Percentiles rank a stretch among this genome's conserved stretches.
phyloP scores from a whole-genome alignment of 73 alveolate genomes.

The Paramecium pentaurelia region DNA sequence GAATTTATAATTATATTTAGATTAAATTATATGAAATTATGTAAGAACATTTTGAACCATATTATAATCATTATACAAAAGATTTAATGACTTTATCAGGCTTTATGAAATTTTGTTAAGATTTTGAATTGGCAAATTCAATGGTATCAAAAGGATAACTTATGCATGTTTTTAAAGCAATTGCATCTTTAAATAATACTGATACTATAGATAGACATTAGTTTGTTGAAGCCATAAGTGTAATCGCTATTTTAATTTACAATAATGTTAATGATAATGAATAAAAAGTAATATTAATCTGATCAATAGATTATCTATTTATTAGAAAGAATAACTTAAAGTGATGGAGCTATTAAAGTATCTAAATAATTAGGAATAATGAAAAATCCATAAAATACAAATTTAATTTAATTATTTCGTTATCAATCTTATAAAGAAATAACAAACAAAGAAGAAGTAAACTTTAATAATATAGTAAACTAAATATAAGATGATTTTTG shows the following conservation, averaged over 20 bases:
- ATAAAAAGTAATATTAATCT: neutral
- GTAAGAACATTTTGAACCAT: neutral
- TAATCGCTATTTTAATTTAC: neutral
- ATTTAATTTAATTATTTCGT: neutral
- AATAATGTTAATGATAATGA: neutral
- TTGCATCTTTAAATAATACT: neutral
- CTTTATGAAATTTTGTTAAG: constrained; percentile 29
- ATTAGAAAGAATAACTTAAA: neutral
- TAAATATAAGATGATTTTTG: neutral
- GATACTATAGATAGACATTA: neutral
- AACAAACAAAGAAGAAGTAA: neutral
- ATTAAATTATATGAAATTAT: neutral
- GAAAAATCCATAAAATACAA: neutral
- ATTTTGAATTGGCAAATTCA: constrained; percentile 27
- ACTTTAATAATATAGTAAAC: neutral
- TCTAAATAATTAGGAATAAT: neutral
- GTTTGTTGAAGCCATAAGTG: constrained; percentile 36
- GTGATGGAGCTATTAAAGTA: constrained; percentile 9
- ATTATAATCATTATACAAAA: neutral
- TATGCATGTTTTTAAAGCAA: constrained; percentile 3
- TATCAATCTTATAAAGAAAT: neutral
- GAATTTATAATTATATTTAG: neutral
- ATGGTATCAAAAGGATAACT: neutral
- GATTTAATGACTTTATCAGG: neutral
- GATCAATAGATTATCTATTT: neutral